Base-by-base conservation (phyloP, 495 filamentous ascomycete genomes). In the Trypethelium eluteriae region DNA sequence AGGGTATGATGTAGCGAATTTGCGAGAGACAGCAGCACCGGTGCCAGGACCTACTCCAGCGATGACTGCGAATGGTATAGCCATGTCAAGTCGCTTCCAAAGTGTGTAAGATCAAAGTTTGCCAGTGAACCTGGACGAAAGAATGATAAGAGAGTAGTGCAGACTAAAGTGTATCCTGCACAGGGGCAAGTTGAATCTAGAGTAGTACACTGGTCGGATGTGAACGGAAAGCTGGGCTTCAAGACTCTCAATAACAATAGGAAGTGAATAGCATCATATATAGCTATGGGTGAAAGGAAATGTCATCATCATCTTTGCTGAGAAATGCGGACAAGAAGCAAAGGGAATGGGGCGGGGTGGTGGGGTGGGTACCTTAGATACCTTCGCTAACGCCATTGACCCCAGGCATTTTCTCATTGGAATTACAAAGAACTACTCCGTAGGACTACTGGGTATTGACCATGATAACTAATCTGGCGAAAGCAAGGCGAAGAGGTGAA, bases 1-100 rank as follows among this genome's bases (percentile, higher is more conserved):
- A 0, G 89, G 86, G 77, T 96, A 96, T 6, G 67, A 65, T 73
- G 85, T 73, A 65, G 87, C 84, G 77, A 94, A 94, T 67, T 80
- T 82, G 46, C 84, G 79, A 53, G 90, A 90, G 34, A 91, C 77
- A 39, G 83, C 74, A 62, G 76, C 80, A 81, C 88, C 73, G 3
- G 88, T 91, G 66, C 89, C 89, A 44, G 86, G 80, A 32, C 89
- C 89, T 44, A 89, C 88, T 57, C 89, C 89, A 64, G 88, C 89
- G 69, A 93, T 82, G 67, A 92, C 80, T 64, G 88, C 88, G 74
- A 88, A 82, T 69, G 82, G 77, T 70, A 79, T 76, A 66, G 81
- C 68, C 64, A 66, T 66, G 0, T 35, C 18, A 10, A 14, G 3
- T 7, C 10, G 7, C 7, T 10, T 53, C 5, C 0, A 18, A 14